A percentile compares a stretch with the other conserved stretches of the same genome.
These are phyloP conservation scores for Fusarium gaditjirri DNA, from an alignment of 2,329 filamentous ascomycete species.

Conservation along the genomic window DNA sequence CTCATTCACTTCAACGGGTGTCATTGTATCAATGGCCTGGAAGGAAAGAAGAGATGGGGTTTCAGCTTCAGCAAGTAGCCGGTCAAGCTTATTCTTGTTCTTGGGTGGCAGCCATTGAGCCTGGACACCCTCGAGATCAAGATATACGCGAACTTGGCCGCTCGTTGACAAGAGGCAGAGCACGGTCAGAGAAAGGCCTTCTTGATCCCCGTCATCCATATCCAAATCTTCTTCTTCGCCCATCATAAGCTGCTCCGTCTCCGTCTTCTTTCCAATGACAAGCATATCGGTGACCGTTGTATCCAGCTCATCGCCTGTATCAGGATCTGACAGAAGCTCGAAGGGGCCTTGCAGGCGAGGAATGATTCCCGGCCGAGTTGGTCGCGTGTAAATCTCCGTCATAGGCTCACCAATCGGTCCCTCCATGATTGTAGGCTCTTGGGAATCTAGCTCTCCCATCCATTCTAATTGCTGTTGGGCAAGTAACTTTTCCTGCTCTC, in stretches of 20 bases:
- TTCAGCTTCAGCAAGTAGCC: constrained; percentile 51
- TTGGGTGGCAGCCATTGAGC: constrained; percentile 73
- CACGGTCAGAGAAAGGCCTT: constrained; percentile 69
- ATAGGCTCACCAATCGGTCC: constrained; percentile 59
- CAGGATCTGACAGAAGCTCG: constrained; percentile 64
- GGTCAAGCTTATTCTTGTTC: constrained; percentile 59
- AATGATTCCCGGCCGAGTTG: constrained; percentile 65
- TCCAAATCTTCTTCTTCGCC: constrained; percentile 73
- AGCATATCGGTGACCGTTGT: constrained; percentile 69
- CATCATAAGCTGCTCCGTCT: constrained; percentile 68
- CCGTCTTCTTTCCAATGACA: constrained; percentile 70
- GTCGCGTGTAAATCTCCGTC: constrained; percentile 67
- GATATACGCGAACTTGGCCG: constrained; percentile 69
- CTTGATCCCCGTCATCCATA: constrained; percentile 64
- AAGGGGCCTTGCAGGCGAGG: constrained; percentile 73
- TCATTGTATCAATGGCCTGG: constrained; percentile 70
- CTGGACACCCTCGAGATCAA: constrained; percentile 70
- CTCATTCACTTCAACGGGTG: constrained; percentile 63
- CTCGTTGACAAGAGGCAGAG: constrained; percentile 70
- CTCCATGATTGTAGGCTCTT: constrained; percentile 68
- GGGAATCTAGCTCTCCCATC: constrained; percentile 73
- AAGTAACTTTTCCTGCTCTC: constrained; percentile 64
- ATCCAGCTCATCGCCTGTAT: constrained; percentile 67
- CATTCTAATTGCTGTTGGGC: constrained; percentile 73
- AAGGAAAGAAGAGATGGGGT: constrained; percentile 67